Conservation (phyloP, 768 basidiomycete genomes). For the Exsudoporus frostii region DNA sequence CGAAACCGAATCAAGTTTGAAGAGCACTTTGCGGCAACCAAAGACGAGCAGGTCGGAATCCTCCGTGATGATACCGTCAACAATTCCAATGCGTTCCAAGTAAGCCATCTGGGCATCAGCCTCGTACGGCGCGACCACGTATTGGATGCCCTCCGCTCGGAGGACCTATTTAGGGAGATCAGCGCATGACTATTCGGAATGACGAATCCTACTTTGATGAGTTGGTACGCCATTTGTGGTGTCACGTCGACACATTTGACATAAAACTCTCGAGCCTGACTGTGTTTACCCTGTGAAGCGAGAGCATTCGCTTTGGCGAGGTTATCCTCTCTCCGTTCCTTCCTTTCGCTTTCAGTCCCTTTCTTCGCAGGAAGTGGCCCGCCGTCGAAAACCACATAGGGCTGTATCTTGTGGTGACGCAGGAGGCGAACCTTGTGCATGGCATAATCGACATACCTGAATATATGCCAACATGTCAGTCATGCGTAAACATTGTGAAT, state of each 20-base stretch:
- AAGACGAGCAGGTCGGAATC: conserved; percentile 98
- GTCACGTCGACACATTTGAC: conserved; percentile 93
- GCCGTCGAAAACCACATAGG: conserved; percentile 95
- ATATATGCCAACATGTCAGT: conserved; percentile 6
- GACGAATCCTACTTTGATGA: conserved; percentile 74
- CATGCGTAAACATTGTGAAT: background rate
- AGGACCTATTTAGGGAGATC: conserved; percentile 60
- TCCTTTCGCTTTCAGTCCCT: conserved; percentile 81
- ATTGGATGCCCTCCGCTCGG: conserved; percentile 72
- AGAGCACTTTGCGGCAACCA: conserved; percentile 90
- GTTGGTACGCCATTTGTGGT: conserved; percentile 94
- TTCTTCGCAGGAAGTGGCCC: conserved; percentile 94
- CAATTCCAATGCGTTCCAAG: conserved; percentile 76
- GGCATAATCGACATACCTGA: conserved; percentile 92
- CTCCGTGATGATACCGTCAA: conserved; percentile 93
- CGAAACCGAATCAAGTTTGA: conserved; percentile 78
- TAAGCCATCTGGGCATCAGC: conserved; percentile 96
- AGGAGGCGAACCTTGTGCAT: conserved; percentile 90
- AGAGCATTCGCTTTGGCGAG: conserved; percentile 71
- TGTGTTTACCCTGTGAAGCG: conserved; percentile 71
- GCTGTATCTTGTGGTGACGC: conserved; percentile 77
- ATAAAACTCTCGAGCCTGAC: conserved; percentile 83
- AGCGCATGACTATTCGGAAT: background rate
- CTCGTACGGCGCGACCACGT: conserved; percentile 97
- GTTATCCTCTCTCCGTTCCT: conserved; percentile 71